Conservation (phyloP, 2,329 filamentous ascomycete species). For the Pseudogymnoascus sp. region DNA sequence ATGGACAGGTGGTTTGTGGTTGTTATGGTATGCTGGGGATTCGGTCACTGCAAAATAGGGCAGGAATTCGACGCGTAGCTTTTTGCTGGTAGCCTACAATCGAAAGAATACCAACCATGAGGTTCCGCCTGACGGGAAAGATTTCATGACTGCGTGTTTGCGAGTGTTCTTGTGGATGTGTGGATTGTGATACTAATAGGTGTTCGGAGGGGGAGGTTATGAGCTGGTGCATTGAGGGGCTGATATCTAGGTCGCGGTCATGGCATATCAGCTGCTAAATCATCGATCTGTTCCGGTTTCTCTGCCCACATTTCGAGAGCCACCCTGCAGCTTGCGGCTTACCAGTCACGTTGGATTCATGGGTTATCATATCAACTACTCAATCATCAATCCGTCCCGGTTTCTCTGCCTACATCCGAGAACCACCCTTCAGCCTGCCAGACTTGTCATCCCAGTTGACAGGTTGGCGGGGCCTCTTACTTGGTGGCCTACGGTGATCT, state of each 20-base stretch:
- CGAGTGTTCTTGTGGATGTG: background rate
- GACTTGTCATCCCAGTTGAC: background rate
- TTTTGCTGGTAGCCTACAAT: slow-evolving; percentile 47
- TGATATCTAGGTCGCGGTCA: background rate
- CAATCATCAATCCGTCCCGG: too few relatives aligned
- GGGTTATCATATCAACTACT: background rate
- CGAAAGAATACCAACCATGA: slow-evolving; percentile 32
- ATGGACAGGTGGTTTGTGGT: slow-evolving; percentile 49
- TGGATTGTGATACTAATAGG: background rate
- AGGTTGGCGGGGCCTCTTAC: background rate
- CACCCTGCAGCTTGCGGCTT: background rate
- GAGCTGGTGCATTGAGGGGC: background rate
- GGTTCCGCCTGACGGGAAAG: background rate
- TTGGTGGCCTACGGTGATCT: background rate
- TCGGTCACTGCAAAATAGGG: slow-evolving; percentile 37
- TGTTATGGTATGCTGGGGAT: slow-evolving; percentile 45
- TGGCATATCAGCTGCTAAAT: background rate
- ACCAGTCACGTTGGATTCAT: background rate
- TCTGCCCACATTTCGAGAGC: background rate
- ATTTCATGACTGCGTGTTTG: background rate
- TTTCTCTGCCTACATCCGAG: too few relatives aligned
- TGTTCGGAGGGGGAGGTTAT: background rate
- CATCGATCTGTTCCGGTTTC: background rate
- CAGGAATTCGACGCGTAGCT: slow-evolving; percentile 45
- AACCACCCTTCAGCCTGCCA: background rate